Evolutionary conservation across 192 early-diverging fungal species (phyloP).

Genomic region (Coemansia sp.): DNA sequence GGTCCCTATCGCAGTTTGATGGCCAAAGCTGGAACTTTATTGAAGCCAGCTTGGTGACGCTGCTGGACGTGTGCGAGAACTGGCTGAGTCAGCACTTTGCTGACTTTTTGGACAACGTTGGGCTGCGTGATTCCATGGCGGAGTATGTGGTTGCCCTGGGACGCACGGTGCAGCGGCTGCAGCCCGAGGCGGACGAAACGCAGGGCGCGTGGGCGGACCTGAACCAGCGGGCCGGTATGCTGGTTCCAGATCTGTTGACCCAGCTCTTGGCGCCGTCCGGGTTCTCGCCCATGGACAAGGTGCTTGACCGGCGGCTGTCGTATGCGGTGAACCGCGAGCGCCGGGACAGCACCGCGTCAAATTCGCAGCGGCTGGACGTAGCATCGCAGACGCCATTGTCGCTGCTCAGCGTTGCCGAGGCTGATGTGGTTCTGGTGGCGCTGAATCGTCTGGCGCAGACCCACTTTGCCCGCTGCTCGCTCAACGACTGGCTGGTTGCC

Average conservation of each 20-base stretch:
- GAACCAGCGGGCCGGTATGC: slow-evolving; percentile 4
- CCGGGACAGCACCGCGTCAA: slow-evolving; percentile 3
- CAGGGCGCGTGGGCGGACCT: slow-evolving; percentile 13
- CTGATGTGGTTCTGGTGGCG: slow-evolving; percentile 23
- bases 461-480: slow-evolving; percentile 45
- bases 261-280: slow-evolving; percentile 32
- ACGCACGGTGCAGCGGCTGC: slow-evolving; percentile 1
- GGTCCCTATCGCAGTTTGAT: slow-evolving; percentile 7
- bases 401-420: slow-evolving; percentile 25
- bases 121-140: slow-evolving; percentile 48
- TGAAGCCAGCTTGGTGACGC: slow-evolving; percentile 15
- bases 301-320: slow-evolving; percentile 29
- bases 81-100: slow-evolving; percentile 57
- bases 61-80: slow-evolving; percentile 56
- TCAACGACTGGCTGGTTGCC: slow-evolving; percentile 48
- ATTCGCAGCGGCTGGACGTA: slow-evolving; percentile 8
- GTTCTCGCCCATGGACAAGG: slow-evolving; percentile 20
- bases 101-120: slow-evolving; percentile 60
- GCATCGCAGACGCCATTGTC: slow-evolving; percentile 20
- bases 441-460: slow-evolving; percentile 45
- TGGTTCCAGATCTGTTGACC: slow-evolving; percentile 20
- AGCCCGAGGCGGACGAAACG: neutral
- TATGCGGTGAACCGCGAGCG: slow-evolving; percentile 32
- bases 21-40: slow-evolving; percentile 28
- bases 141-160: slow-evolving; percentile 29